phyloP scores from a whole-genome alignment of 139 green algal species.

The Nannochloris sp. region DNA sequence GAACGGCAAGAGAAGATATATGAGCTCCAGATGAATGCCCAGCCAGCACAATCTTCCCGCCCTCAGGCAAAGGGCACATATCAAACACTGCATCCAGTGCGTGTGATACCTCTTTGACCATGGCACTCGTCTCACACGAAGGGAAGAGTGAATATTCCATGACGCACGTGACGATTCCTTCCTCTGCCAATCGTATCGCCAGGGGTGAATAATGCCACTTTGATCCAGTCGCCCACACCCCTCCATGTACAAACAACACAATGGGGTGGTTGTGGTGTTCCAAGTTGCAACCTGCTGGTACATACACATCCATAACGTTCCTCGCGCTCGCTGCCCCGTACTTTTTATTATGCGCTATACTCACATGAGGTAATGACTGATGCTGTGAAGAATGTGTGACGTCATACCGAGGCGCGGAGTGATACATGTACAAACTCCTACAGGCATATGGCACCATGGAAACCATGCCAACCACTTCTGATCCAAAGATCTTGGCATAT shows the following conservation, averaged over 20 bases:
- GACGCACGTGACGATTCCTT: slow-evolving; percentile 44
- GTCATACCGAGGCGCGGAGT: slow-evolving; percentile 25
- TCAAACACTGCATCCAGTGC: slow-evolving; percentile 57
- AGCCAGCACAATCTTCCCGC: slow-evolving; percentile 35
- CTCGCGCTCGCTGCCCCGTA: slow-evolving; percentile 38
- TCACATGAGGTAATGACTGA: not conserved
- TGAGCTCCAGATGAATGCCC: slow-evolving; percentile 72
- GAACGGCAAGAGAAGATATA: slow-evolving; percentile 53
- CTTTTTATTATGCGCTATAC: slow-evolving; percentile 22
- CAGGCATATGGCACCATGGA: slow-evolving; percentile 34
- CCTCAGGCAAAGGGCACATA: slow-evolving; percentile 25
- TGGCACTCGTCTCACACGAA: slow-evolving; percentile 28
- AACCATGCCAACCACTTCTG: slow-evolving; percentile 36
- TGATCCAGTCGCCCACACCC: slow-evolving; percentile 57
- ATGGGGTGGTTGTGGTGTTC: slow-evolving; percentile 19
- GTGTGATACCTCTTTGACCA: slow-evolving; percentile 53
- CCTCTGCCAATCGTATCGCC: slow-evolving; percentile 46
- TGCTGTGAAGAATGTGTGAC: not conserved
- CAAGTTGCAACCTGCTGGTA: slow-evolving; percentile 22
- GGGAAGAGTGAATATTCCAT: slow-evolving; percentile 16
- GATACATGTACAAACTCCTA: slow-evolving; percentile 20
- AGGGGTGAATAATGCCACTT: slow-evolving; percentile 67
- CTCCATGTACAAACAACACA: slow-evolving; percentile 71
- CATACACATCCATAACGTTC: slow-evolving; percentile 60
- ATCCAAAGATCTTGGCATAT: slow-evolving; percentile 31